Conservation (phyloP, 176 grass and related monocot genomes). For the Aegilops speltoides region DNA sequence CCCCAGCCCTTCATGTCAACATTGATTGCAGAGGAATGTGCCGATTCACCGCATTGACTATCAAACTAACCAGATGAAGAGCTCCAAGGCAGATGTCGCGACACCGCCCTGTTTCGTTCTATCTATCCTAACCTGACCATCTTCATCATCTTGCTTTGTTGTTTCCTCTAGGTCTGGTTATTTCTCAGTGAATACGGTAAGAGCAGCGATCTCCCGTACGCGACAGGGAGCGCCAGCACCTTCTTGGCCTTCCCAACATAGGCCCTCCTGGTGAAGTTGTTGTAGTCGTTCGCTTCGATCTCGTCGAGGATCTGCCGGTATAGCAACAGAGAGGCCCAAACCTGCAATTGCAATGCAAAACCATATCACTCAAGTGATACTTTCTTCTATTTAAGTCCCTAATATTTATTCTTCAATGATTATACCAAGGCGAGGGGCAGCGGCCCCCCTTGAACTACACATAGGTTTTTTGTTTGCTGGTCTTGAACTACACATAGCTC, state of each 20-base stretch:
- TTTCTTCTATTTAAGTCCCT: neutral
- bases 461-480: too few relatives aligned
- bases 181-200: conserved; percentile 45
- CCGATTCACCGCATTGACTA: neutral
- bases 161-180: conserved; percentile 13
- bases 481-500: too few relatives aligned
- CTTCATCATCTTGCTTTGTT: neutral
- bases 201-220: conserved; percentile 66
- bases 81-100: neutral
- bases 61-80: neutral
- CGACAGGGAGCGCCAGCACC: conserved; percentile 62
- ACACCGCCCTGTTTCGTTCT: conserved; percentile 17
- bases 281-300: conserved; percentile 93
- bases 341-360: conserved; percentile 43
- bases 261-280: conserved; percentile 90
- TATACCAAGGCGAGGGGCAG: too few relatives aligned
- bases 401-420: too few relatives aligned
- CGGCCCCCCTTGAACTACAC: too few relatives aligned
- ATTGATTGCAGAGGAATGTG: neutral
- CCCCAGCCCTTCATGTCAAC: neutral
- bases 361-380: neutral
- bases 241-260: conserved; percentile 91
- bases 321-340: conserved; percentile 75
- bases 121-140: conserved; percentile 36
- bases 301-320: conserved; percentile 93